Percentiles rank a stretch among this genome's conserved stretches.
Conservation (phyloP, 2,329 filamentous ascomycete species). For the Phaeosphaeriaceae sp. region DNA sequence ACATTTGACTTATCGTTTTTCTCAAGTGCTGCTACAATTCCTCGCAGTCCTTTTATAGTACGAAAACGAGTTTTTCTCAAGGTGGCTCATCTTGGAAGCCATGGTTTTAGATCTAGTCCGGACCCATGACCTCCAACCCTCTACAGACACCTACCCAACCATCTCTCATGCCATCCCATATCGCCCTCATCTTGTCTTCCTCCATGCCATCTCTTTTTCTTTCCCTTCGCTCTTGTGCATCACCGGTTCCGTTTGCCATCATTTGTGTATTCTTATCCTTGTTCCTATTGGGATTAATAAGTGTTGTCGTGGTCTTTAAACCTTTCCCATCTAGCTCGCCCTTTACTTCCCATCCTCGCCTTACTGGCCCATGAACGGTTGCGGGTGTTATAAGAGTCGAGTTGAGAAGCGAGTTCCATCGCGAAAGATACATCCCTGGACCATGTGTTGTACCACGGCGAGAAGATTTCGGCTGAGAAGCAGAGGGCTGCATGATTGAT, state of each 20-base stretch:
- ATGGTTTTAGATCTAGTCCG: too few relatives aligned
- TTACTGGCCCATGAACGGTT: conserved; percentile 58
- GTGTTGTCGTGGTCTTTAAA: conserved; percentile 28
- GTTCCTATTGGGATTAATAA: conserved; percentile 15
- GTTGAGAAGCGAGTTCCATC: conserved; percentile 76
- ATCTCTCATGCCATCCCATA: conserved; percentile 41
- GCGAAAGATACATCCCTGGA: conserved; percentile 73
- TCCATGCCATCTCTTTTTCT: conserved; percentile 39
- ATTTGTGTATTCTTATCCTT: conserved; percentile 17
- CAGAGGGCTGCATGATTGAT: conserved; percentile 55
- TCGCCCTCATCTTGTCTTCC: conserved; percentile 34
- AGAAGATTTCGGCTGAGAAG: conserved; percentile 7
- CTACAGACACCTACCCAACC: conserved; percentile 43
- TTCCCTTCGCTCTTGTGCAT: conserved; percentile 35
- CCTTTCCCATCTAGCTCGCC: conserved; percentile 45
- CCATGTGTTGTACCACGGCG: conserved; percentile 58
- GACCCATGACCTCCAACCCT: conserved; percentile 44
- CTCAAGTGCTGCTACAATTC: too few relatives aligned
- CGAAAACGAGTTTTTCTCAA: too few relatives aligned
- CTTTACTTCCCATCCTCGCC: conserved; percentile 52
- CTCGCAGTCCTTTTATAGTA: too few relatives aligned
- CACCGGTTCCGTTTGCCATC: conserved; percentile 34
- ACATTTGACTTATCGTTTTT: too few relatives aligned
- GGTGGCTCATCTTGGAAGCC: too few relatives aligned
- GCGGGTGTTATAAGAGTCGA: conserved; percentile 71